A percentile compares a stretch with the other conserved stretches of the same genome.
Evolutionary conservation across 306 rosid genomes (phyloP).

Genomic region (Cucurbita ficifolia): DNA sequence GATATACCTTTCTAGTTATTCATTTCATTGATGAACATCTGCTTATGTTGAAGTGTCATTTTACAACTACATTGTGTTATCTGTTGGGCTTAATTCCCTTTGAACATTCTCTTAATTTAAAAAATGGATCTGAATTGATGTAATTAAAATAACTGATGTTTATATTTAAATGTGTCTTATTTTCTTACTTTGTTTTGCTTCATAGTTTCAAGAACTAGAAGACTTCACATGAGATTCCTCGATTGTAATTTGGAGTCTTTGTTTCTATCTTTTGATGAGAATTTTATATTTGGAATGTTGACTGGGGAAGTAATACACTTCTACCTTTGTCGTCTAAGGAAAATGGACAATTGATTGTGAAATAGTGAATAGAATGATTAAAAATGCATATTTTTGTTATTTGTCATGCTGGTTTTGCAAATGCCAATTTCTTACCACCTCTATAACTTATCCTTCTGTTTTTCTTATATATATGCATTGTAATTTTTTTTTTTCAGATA

Average conservation of each 20-base stretch:
- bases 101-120: too few species aligned
- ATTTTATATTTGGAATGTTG: not conserved
- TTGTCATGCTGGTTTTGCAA: not conserved
- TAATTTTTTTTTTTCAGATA: conserved; percentile 27
- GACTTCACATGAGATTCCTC: not conserved
- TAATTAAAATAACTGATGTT: too few species aligned
- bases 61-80: not conserved
- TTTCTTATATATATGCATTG: not conserved
- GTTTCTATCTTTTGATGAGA: not conserved
- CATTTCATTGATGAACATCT: not conserved
- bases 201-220: too few species aligned
- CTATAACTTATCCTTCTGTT: not conserved
- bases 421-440: not conserved
- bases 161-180: too few species aligned
- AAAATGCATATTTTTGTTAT: not conserved
- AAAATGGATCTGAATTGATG: too few species aligned
- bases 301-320: not conserved
- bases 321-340: not conserved
- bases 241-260: not conserved
- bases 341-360: not conserved
- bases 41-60: not conserved
- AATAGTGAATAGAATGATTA: not conserved
- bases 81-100: too few species aligned
- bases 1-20: not conserved
- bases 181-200: not conserved